A percentile compares a stretch with the other conserved stretches of the same genome.
These are phyloP conservation scores for Lantana camara DNA, from an alignment of 257 asterid genomes.

Conservation along the genomic window DNA sequence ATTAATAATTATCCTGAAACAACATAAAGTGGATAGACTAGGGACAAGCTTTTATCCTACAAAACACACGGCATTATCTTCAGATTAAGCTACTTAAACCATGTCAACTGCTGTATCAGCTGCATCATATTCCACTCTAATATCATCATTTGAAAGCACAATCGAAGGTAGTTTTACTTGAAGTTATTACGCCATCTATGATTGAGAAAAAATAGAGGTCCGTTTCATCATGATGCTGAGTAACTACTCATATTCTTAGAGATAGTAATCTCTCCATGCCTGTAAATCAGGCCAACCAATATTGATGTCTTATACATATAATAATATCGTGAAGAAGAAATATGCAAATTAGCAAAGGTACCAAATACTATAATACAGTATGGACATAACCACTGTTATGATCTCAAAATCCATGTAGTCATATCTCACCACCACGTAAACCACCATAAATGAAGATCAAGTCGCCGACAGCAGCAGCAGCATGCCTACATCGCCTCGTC, in stretches of 20 bases:
- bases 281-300: neutral
- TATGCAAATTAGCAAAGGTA: neutral
- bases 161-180: too few species aligned
- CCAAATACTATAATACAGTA: neutral
- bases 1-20: neutral
- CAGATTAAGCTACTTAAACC: slow-evolving; percentile 14
- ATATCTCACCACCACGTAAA: slow-evolving; percentile 94
- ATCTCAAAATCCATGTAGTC: slow-evolving; percentile 24
- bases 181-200: neutral
- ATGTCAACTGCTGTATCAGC: neutral
- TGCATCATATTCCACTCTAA: neutral
- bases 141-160: too few species aligned
- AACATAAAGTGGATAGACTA: slow-evolving; percentile 6
- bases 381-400: neutral
- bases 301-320: neutral
- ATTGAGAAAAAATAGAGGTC: slow-evolving; percentile 4
- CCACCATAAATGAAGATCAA: slow-evolving; percentile 95
- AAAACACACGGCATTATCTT: neutral
- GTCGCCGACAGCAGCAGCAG: slow-evolving; percentile 98
- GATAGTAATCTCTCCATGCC: slow-evolving; percentile 1
- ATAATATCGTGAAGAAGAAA: neutral
- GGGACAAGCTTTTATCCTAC: slow-evolving; percentile 1
- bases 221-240: neutral
- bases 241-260: slow-evolving; percentile 6
- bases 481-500: slow-evolving; percentile 98